Percentiles rank a stretch among this genome's conserved stretches.
These are phyloP conservation scores for Neurospora sp. DNA, from an alignment of 495 filamentous ascomycete genomes.

Conservation along the genomic window DNA sequence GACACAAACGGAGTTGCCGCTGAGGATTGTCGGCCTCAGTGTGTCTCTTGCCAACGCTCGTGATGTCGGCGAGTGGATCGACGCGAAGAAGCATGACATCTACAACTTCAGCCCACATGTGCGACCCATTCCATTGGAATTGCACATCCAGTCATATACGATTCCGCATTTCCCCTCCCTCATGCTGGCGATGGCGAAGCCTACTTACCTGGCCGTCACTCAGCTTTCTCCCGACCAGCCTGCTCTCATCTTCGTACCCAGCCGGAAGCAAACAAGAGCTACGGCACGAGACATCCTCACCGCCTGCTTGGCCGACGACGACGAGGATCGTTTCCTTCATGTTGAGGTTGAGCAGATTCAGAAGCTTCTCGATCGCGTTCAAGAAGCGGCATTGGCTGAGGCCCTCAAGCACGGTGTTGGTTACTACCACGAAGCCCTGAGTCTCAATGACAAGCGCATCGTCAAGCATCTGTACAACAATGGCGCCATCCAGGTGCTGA, in stretches of 20 bases:
- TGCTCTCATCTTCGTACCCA: constrained; percentile 83
- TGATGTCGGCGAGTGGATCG: constrained; percentile 97
- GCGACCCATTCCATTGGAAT: constrained; percentile 76
- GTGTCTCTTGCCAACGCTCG: constrained; percentile 88
- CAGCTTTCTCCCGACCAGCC: constrained; percentile 82
- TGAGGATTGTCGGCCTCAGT: constrained; percentile 85
- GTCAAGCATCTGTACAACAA: constrained; percentile 84
- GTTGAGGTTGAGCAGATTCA: constrained; percentile 67
- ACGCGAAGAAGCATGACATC: constrained; percentile 95
- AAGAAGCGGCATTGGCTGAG: constrained; percentile 79
- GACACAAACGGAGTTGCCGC: constrained; percentile 69
- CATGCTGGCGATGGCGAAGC: constrained; percentile 97
- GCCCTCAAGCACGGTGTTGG: constrained; percentile 93
- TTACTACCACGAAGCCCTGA: constrained; percentile 93
- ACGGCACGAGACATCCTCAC: constrained; percentile 84
- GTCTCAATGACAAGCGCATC: constrained; percentile 79
- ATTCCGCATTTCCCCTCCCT: constrained; percentile 95
- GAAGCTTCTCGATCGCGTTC: constrained; percentile 69
- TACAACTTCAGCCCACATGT: constrained; percentile 96
- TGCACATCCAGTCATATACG: constrained; percentile 90
- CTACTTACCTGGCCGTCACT: constrained; percentile 74
- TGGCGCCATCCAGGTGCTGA: constrained; percentile 84
- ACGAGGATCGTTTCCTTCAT: constrained; percentile 89
- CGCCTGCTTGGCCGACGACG: constrained; percentile 75
- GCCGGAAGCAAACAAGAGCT: constrained; percentile 78